Conservation (phyloP, 2,329 filamentous ascomycete genomes). For the Aquanectria penicillioides region DNA sequence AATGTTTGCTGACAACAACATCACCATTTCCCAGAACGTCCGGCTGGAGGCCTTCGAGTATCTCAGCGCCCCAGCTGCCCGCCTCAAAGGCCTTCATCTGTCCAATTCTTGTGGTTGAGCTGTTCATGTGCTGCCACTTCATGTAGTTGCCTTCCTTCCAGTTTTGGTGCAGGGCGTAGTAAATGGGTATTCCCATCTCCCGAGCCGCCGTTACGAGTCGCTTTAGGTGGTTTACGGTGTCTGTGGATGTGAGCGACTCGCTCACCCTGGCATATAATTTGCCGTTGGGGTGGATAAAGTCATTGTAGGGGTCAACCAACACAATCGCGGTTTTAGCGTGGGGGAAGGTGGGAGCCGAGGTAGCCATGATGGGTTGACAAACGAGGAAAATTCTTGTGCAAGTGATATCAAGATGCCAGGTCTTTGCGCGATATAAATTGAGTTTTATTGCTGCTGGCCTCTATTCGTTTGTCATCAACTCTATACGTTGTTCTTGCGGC, state of each 20-base stretch:
- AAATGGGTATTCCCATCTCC: slow-evolving; percentile 18
- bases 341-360: too few relatives aligned
- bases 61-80: slow-evolving; percentile 29
- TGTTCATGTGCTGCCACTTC: slow-evolving; percentile 20
- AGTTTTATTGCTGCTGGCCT: too few relatives aligned
- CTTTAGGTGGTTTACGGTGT: background rate
- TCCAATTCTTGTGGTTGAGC: slow-evolving; percentile 1
- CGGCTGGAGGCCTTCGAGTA: slow-evolving; percentile 25
- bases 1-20: slow-evolving; percentile 25
- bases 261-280: slow-evolving; percentile 6
- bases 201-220: slow-evolving; percentile 17
- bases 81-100: slow-evolving; percentile 4
- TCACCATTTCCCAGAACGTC: slow-evolving; percentile 29
- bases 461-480: too few relatives aligned
- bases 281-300: slow-evolving; percentile 30
- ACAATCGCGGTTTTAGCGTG: slow-evolving; percentile 16
- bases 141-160: slow-evolving; percentile 17
- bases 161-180: slow-evolving; percentile 26
- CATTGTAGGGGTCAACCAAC: slow-evolving; percentile 32
- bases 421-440: too few relatives aligned
- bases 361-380: too few relatives aligned
- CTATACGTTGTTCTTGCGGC: too few relatives aligned
- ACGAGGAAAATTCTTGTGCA: too few relatives aligned
- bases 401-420: too few relatives aligned
- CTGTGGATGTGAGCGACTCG: slow-evolving; percentile 11